Evolutionary conservation across 805 yeast species (phyloP), one percentile per base, ranked within the genome.

Genomic region (Yamadazyma philogaea): DNA sequence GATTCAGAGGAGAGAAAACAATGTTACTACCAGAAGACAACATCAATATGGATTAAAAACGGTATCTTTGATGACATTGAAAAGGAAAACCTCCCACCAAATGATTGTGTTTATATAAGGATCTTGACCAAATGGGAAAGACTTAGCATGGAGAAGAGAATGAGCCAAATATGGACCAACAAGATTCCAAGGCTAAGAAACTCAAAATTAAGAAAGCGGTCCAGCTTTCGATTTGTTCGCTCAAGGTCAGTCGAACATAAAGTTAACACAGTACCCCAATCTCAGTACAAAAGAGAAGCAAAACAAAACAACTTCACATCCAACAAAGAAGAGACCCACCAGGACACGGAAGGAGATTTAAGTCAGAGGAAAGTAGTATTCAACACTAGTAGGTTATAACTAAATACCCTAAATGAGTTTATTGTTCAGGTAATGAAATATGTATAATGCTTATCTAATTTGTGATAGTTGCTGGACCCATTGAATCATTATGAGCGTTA

Each of bases 401-500:
- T 24, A 2, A 21, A 26, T 30, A 33, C 11, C 28, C 26, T 28
- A 38, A n/a, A 24, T 24, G 28, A 7, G 12, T 24, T 24, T 24
- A 24, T 24, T 24, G 28, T 4, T n/a, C 12, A 24, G 4, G n/a
- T 24, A 14, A 36, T 36, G 12, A 28, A 37, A 6, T 17, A 6
- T 37, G 19, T 37, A 11, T 28, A 37, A 14, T 28, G 40, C 27
- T 21, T 8, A n/a, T 26, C 31, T 34, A 43, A 24, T 39, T 38
- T n/a, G 43, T 39, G 15, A 45, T 43, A 16, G 43, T 27, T 17
- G 34, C 37, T 8, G 49, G 40, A 8, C 49, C 52, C 45, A 28
- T 48, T n/a, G 78, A 53, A 42, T 78, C 82, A 50, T 79, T 79
- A 8, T 71, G 72, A 6, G 78, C 63, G 4, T 47, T 40, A 22